A percentile compares a stretch with the other conserved stretches of the same genome.
These are phyloP conservation scores for Sporormia fimetaria DNA, from an alignment of 495 filamentous ascomycete species.

Conservation along the genomic window DNA sequence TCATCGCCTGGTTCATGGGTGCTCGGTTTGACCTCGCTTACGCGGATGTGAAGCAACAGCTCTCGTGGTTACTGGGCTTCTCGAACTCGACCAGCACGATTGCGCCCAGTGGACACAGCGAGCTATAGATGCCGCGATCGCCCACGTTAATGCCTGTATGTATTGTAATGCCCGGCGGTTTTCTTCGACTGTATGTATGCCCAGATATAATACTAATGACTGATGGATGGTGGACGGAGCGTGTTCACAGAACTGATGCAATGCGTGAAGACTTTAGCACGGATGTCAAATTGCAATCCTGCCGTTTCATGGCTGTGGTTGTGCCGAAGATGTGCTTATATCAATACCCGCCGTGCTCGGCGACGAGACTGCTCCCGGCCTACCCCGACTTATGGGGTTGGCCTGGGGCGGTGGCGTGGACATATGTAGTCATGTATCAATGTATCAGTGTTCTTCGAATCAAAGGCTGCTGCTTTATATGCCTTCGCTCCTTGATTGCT, in stretches of 20 bases:
- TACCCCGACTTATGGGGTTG: conserved; percentile 3
- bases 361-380: conserved; percentile 25
- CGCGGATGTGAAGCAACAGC: conserved; percentile 21
- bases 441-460: not conserved
- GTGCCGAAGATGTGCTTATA: conserved; percentile 84
- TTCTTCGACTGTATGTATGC: not conserved
- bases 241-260: conserved; percentile 1
- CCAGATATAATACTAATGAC: conserved; percentile 7
- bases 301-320: conserved; percentile 72
- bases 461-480: not conserved
- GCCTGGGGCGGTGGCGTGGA: conserved; percentile 15
- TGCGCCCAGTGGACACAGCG: conserved; percentile 5
- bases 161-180: conserved; percentile 13
- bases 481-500: not conserved
- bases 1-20: conserved; percentile 55
- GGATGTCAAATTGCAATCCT: conserved; percentile 99
- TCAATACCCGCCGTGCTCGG: conserved; percentile 30
- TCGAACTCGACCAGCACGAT: not conserved
- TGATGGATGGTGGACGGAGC: not conserved
- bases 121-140: conserved; percentile 6
- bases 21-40: conserved; percentile 44
- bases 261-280: conserved; percentile 46
- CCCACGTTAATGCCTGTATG: conserved; percentile 8
- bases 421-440: conserved; percentile 7
- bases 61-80: conserved; percentile 6